A percentile compares a stretch with the other conserved stretches of the same genome.
Conservation (phyloP, 768 basidiomycete genomes). For the Stropharia rugosoannulata region DNA sequence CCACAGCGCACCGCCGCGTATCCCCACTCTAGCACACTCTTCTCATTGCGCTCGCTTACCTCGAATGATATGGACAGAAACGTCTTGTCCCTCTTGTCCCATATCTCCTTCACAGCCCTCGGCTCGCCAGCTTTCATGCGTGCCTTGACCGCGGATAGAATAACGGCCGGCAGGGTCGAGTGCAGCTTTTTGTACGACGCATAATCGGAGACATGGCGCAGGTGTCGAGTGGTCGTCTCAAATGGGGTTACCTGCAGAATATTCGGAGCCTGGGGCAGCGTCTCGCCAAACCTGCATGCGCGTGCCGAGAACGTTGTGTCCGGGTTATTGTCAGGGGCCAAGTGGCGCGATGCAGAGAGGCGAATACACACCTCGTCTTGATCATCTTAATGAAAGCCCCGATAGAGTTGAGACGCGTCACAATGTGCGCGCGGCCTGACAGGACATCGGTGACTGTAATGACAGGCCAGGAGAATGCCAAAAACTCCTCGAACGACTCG, state of each 20-base stretch:
- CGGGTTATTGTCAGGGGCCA: neutral
- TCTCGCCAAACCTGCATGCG: conserved; percentile 68
- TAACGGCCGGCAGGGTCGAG: conserved; percentile 67
- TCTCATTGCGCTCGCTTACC: conserved; percentile 70
- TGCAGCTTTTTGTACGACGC: conserved; percentile 68
- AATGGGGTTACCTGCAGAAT: conserved; percentile 68
- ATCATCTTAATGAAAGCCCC: conserved; percentile 84
- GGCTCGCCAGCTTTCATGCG: conserved; percentile 69
- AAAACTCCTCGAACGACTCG: conserved; percentile 75
- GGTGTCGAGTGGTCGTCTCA: conserved; percentile 64
- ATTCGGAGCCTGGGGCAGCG: conserved; percentile 69
- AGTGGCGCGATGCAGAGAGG: neutral
- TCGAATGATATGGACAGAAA: conserved; percentile 78
- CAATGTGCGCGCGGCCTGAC: conserved; percentile 76
- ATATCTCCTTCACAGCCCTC: conserved; percentile 61
- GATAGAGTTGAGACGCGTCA: conserved; percentile 71
- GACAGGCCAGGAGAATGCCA: conserved; percentile 81
- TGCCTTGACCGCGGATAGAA: conserved; percentile 61
- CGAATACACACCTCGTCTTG: conserved; percentile 58
- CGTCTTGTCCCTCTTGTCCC: conserved; percentile 69
- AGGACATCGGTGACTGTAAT: conserved; percentile 72
- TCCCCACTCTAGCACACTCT: conserved; percentile 75
- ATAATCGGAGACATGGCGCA: conserved; percentile 70
- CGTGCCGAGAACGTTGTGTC: neutral
- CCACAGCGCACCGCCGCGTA: conserved; percentile 79